These are phyloP conservation scores for Setaria viridis DNA, from an alignment of 202 grass and related monocot genomes.

Conservation along the genomic window DNA sequence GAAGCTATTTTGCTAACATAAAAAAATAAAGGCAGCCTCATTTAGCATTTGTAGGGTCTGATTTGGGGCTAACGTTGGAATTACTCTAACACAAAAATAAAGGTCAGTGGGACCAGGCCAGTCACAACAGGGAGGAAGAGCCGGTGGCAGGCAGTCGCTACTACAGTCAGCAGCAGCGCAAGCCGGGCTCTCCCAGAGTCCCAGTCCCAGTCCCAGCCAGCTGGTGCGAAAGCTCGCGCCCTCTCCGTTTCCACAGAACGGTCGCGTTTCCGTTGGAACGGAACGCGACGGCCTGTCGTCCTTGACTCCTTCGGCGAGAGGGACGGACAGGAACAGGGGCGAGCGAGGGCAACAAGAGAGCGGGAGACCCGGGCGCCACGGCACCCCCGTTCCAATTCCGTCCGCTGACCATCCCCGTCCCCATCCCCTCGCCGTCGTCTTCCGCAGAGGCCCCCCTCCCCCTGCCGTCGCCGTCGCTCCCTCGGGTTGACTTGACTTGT, in stretches of 20 bases:
- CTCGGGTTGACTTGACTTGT: slow-evolving; percentile 64
- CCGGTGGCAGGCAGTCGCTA: no score
- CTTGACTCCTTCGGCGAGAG: slow-evolving; percentile 27
- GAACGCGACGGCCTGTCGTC: slow-evolving; percentile 30
- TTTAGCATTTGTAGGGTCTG: no score
- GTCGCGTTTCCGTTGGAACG: slow-evolving; percentile 3
- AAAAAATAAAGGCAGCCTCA: no score
- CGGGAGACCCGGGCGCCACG: slow-evolving; percentile 42
- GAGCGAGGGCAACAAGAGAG: not conserved
- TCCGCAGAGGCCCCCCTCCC: slow-evolving; percentile 3
- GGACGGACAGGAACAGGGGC: not conserved
- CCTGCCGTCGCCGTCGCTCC: slow-evolving; percentile 49
- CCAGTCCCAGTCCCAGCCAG: not conserved
- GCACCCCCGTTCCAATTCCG: slow-evolving; percentile 27
- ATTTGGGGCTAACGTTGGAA: no score
- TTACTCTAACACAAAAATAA: no score
- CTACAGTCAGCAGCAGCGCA: not conserved
- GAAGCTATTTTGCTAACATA: no score
- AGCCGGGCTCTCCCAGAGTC: not conserved
- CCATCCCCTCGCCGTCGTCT: not conserved
- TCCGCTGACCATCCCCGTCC: slow-evolving; percentile 48
- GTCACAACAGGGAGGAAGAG: no score
- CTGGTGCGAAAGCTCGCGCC: slow-evolving; percentile 28
- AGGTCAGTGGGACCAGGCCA: no score
- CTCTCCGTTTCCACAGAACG: not conserved